A percentile compares a stretch with the other conserved stretches of the same genome.
Evolutionary conservation across 192 early-diverging fungal genomes (phyloP).

Genomic region (Backusella mclennaniae): DNA sequence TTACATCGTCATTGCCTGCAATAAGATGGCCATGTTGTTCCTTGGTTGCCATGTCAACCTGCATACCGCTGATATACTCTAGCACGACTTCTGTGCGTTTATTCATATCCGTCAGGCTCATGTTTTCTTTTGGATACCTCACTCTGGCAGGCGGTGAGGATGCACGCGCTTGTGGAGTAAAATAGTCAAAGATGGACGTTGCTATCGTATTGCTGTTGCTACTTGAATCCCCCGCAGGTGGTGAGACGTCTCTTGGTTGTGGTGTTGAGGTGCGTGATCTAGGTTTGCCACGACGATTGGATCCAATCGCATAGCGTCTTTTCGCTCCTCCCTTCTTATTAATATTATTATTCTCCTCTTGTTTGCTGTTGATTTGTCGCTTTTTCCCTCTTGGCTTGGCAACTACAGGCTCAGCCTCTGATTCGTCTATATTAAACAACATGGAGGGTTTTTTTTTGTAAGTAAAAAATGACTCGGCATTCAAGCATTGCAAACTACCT

Average conservation of each 20-base stretch:
- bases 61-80: constrained; percentile 53
- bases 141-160: constrained; percentile 44
- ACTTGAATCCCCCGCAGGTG: background rate
- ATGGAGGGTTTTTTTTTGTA: background rate
- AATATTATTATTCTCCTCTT: background rate
- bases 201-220: background rate
- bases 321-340: background rate
- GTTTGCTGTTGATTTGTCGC: background rate
- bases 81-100: constrained; percentile 60
- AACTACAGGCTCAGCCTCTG: background rate
- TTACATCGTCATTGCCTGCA: constrained; percentile 7
- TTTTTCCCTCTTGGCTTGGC: background rate
- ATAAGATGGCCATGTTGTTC: background rate
- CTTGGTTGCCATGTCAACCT: constrained; percentile 42
- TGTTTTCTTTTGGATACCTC: constrained; percentile 46
- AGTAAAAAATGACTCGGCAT: background rate
- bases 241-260: background rate
- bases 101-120: constrained; percentile 63
- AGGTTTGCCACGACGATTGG: background rate
- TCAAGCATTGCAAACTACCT: background rate
- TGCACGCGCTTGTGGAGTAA: background rate
- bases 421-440: background rate
- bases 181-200: background rate
- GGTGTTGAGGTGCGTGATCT: constrained; percentile 6
- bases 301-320: background rate